phyloP scores from a whole-genome alignment of 2,329 filamentous ascomycete genomes.

The Pseudocercospora fijiensis region DNA sequence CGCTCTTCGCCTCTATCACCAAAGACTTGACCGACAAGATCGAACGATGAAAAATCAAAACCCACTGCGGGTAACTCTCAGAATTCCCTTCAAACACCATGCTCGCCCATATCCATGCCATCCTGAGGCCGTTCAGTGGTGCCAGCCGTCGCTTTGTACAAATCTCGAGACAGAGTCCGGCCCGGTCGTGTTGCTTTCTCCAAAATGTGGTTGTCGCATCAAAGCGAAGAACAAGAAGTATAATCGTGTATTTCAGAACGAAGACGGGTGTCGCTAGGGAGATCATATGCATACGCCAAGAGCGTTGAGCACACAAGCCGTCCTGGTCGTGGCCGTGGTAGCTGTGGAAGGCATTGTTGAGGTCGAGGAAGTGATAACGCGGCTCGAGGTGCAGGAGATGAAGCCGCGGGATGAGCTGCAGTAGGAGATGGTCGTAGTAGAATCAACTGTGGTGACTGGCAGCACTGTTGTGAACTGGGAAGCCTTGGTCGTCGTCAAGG shows the following conservation, averaged over 20 bases:
- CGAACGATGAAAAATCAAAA: slow-evolving; percentile 22
- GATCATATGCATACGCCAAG: not conserved
- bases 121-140: not conserved
- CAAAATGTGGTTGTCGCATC: not conserved
- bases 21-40: slow-evolving; percentile 30
- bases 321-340: not conserved
- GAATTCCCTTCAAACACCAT: not conserved
- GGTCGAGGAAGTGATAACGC: not conserved
- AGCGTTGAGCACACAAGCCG: not conserved
- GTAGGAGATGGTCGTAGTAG: slow-evolving; percentile 30
- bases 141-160: not conserved
- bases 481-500: slow-evolving; percentile 14
- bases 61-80: not conserved
- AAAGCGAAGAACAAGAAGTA: not conserved
- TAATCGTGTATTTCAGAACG: not conserved
- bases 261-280: not conserved
- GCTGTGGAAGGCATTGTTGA: not conserved
- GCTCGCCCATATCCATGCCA: slow-evolving; percentile 1
- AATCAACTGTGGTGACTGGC: slow-evolving; percentile 26
- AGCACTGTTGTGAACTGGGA: slow-evolving; percentile 18
- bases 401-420: slow-evolving; percentile 17
- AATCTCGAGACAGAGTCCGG: not conserved
- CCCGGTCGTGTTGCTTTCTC: not conserved
- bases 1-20: slow-evolving; percentile 65
- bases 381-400: not conserved